A percentile compares a stretch with the other conserved stretches of the same genome.
Evolutionary conservation across 495 filamentous ascomycete genomes (phyloP).

Genomic region (Geoglossum glabrum): DNA sequence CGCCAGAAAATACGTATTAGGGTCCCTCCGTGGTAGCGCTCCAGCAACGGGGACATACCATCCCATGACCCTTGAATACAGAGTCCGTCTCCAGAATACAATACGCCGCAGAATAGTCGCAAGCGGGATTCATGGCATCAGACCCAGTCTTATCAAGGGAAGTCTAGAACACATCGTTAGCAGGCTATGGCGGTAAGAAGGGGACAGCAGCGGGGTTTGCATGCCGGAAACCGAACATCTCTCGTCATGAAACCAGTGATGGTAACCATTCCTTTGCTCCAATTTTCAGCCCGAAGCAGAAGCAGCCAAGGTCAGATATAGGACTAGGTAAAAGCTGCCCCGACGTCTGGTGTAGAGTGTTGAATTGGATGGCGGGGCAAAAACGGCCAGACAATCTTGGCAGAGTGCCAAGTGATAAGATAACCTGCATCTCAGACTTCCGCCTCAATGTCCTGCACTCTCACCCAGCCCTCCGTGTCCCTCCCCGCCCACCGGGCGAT

Average conservation of each 20-base stretch:
- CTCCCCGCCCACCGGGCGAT: background rate
- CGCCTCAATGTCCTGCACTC: background rate
- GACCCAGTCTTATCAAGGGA: slow-evolving; percentile 89
- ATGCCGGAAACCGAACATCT: slow-evolving; percentile 76
- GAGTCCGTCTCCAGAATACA: slow-evolving; percentile 76
- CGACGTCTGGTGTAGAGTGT: too few species aligned
- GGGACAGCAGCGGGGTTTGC: slow-evolving; percentile 9
- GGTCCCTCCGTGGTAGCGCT: background rate
- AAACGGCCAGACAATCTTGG: background rate
- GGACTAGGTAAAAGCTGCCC: too few species aligned
- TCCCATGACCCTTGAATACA: slow-evolving; percentile 56
- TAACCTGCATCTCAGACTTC: background rate
- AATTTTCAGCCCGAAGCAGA: background rate
- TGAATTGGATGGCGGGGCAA: background rate
- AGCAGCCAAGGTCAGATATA: too few species aligned
- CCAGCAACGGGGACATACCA: slow-evolving; percentile 31
- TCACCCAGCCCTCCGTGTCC: background rate
- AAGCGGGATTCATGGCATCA: slow-evolving; percentile 91
- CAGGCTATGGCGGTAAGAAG: background rate
- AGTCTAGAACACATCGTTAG: slow-evolving; percentile 28
- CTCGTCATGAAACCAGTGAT: slow-evolving; percentile 63
- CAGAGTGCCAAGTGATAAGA: background rate
- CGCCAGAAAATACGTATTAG: background rate
- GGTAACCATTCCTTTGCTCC: slow-evolving; percentile 33
- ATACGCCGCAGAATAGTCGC: slow-evolving; percentile 85